phyloP scores from a whole-genome alignment of 1,139 yeast species.

The Geotrichum europaeum region DNA sequence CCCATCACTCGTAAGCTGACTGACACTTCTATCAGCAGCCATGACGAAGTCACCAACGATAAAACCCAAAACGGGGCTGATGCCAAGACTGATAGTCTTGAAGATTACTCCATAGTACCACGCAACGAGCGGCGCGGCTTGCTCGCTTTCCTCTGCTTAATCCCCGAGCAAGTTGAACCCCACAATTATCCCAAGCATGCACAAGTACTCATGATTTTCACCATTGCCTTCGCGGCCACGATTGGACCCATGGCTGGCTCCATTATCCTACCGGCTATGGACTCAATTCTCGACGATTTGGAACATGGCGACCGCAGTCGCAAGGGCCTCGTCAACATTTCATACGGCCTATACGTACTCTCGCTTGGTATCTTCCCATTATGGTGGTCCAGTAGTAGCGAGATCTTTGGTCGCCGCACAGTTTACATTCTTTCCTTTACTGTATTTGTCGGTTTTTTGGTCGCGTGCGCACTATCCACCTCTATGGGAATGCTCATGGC shows the following conservation, averaged over 20 bases:
- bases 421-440: conserved; percentile 65
- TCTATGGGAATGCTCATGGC: conserved; percentile 58
- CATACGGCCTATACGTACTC: conserved; percentile 72
- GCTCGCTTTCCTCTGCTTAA: conserved; percentile 38
- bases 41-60: background rate
- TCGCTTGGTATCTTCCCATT: conserved; percentile 75
- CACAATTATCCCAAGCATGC: conserved; percentile 48
- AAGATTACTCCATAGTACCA: conserved; percentile 18
- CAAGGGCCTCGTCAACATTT: conserved; percentile 58
- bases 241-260: conserved; percentile 93
- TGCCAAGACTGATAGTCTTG: background rate
- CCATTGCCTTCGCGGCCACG: conserved; percentile 69
- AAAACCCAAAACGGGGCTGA: background rate
- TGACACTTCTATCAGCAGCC: background rate
- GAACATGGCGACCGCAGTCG: conserved; percentile 22
- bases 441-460: conserved; percentile 56
- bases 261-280: conserved; percentile 72
- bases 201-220: conserved; percentile 52
- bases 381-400: conserved; percentile 86
- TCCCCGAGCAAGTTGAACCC: conserved; percentile 73
- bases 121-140: conserved; percentile 27
- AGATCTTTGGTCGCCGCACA: conserved; percentile 60
- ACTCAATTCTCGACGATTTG: conserved; percentile 32
- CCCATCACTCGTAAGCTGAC: background rate
- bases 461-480: conserved; percentile 67